These are phyloP conservation scores for Cercospora sp. DNA, from an alignment of 2,329 filamentous ascomycete genomes.

Conservation along the genomic window DNA sequence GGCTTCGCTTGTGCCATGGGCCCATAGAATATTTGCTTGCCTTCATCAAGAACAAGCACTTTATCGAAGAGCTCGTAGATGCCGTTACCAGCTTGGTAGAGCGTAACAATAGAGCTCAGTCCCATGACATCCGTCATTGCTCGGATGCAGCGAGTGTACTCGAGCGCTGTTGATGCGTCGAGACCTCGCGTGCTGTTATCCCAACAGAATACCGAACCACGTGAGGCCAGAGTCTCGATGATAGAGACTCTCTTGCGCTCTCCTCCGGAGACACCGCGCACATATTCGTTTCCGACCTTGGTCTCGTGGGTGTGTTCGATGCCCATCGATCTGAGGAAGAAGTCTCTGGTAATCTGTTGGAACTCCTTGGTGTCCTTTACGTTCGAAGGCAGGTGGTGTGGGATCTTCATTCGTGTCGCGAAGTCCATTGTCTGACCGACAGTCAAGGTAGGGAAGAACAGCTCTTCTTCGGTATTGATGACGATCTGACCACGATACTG, in stretches of 20 bases:
- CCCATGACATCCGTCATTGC: conserved; percentile 64
- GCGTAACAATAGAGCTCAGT: conserved; percentile 61
- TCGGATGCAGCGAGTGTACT: conserved; percentile 57
- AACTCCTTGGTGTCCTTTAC: conserved; percentile 46
- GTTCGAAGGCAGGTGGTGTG: conserved; percentile 43
- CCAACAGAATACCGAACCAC: conserved; percentile 64
- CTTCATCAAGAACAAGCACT: conserved; percentile 66
- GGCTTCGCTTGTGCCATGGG: conserved; percentile 58
- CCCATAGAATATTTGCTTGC: conserved; percentile 67
- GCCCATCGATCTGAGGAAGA: conserved; percentile 59
- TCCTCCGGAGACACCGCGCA: conserved; percentile 67
- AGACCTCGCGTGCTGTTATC: conserved; percentile 67
- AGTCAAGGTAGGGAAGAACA: conserved; percentile 59
- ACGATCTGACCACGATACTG: conserved; percentile 49
- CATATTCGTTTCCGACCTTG: conserved; percentile 66
- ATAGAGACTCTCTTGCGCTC: conserved; percentile 71
- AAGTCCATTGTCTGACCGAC: conserved; percentile 59
- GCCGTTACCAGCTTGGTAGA: conserved; percentile 70
- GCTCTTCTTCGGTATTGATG: conserved; percentile 51
- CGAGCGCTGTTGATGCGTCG: conserved; percentile 64
- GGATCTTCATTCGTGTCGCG: conserved; percentile 55
- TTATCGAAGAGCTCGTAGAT: conserved; percentile 72
- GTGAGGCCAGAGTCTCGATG: conserved; percentile 62
- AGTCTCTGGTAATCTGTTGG: conserved; percentile 52
- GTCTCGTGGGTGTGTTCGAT: conserved; percentile 64